These are phyloP conservation scores for Jacaranda copaia DNA, from an alignment of 257 asterid genomes.

Conservation along the genomic window DNA sequence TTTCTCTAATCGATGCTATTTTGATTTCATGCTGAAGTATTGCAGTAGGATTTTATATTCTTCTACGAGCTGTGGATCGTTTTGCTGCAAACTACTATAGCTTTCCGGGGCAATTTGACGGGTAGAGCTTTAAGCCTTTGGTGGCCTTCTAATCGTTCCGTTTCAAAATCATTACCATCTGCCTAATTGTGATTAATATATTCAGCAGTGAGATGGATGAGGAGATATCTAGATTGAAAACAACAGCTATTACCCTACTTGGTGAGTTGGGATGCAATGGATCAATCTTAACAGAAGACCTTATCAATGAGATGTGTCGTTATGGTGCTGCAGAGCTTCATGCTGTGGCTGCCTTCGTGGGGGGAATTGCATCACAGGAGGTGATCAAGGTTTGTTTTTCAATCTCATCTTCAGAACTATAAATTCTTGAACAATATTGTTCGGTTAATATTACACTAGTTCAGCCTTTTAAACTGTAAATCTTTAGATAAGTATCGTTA, in stretches of 20 bases:
- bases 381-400: constrained; percentile 77
- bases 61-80: constrained; percentile 93
- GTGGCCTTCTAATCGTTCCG: constrained; percentile 7
- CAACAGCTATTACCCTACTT: constrained; percentile 72
- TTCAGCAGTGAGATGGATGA: constrained; percentile 85
- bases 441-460: no score
- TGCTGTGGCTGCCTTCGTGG: constrained; percentile 87
- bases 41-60: constrained; percentile 86
- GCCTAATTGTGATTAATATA: constrained; percentile 27
- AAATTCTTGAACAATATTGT: background rate
- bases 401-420: background rate
- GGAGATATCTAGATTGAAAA: constrained; percentile 90
- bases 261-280: constrained; percentile 85
- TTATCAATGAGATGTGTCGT: constrained; percentile 88
- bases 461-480: no score
- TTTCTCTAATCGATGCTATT: constrained; percentile 24
- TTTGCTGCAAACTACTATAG: constrained; percentile 80
- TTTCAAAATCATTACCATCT: background rate
- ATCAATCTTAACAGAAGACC: constrained; percentile 82
- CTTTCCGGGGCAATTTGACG: constrained; percentile 93
- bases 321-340: constrained; percentile 97
- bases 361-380: constrained; percentile 97
- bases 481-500: no score
- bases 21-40: constrained; percentile 53
- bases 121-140: constrained; percentile 49